Conservation (phyloP, 1,284 basidiomycete genomes). For the Ganoderma multipileum region DNA sequence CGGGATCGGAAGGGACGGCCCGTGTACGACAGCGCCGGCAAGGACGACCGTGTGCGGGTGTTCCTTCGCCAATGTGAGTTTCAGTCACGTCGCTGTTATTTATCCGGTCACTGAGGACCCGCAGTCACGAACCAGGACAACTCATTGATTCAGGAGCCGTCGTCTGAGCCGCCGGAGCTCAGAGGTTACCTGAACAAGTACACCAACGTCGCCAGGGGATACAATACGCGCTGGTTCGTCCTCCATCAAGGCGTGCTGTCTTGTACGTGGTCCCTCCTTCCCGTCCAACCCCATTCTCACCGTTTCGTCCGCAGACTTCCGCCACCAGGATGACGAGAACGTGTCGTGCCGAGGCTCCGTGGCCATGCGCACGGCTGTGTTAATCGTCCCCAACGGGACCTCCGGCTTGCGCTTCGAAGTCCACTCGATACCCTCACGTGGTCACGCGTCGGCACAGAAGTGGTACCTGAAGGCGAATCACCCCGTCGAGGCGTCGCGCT, state of each 20-base stretch:
- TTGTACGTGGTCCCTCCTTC: slow-evolving; percentile 56
- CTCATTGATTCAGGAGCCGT: slow-evolving; percentile 58
- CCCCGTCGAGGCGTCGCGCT: slow-evolving; percentile 88
- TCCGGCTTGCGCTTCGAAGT: slow-evolving; percentile 88
- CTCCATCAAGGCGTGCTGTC: slow-evolving; percentile 87
- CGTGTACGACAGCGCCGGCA: slow-evolving; percentile 73
- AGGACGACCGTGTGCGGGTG: slow-evolving; percentile 84
- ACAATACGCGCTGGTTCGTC: slow-evolving; percentile 95
- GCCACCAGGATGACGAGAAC: slow-evolving; percentile 91
- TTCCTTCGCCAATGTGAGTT: slow-evolving; percentile 85
- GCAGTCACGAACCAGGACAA: slow-evolving; percentile 83
- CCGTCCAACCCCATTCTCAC: neutral
- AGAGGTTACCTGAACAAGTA: slow-evolving; percentile 91
- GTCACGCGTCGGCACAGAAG: slow-evolving; percentile 63
- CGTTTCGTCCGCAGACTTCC: slow-evolving; percentile 68
- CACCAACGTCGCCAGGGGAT: slow-evolving; percentile 90
- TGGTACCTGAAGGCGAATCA: slow-evolving; percentile 94
- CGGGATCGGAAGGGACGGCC: slow-evolving; percentile 82
- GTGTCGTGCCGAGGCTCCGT: slow-evolving; percentile 90
- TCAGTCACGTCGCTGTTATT: neutral
- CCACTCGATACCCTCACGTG: slow-evolving; percentile 63
- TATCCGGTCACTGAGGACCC: neutral
- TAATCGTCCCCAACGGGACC: slow-evolving; percentile 57
- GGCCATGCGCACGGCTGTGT: slow-evolving; percentile 81
- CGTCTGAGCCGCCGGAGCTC: slow-evolving; percentile 68